Conservation (phyloP, 2,329 filamentous ascomycete genomes). For the Hymenotorrendiella dingleyae region DNA sequence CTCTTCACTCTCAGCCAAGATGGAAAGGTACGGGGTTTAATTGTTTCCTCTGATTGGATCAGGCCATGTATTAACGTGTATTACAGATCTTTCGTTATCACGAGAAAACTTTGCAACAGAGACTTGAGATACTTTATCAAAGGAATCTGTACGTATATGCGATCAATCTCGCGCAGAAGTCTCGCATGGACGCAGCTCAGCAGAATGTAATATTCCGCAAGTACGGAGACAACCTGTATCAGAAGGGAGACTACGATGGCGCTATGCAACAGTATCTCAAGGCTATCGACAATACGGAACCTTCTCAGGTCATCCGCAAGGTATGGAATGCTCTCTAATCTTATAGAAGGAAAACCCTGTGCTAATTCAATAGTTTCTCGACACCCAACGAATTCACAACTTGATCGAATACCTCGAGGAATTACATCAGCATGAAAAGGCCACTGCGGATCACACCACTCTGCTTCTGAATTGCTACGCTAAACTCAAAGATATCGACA, state of each 20-base stretch:
- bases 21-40: conserved; percentile 63
- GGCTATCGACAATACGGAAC: conserved; percentile 92
- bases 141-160: conserved; percentile 88
- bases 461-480: conserved; percentile 94
- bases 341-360: too few relatives aligned
- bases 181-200: conserved; percentile 70
- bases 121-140: conserved; percentile 88
- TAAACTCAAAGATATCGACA: conserved; percentile 94
- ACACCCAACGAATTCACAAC: conserved; percentile 96
- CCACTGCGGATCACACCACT: conserved; percentile 92
- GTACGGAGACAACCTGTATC: conserved; percentile 91
- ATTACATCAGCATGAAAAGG: conserved; percentile 86
- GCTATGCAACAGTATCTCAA: conserved; percentile 99
- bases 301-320: conserved; percentile 92
- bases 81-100: conserved; percentile 80
- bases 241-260: conserved; percentile 91
- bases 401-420: conserved; percentile 96
- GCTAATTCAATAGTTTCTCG: conserved; percentile 63
- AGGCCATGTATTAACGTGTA: conserved; percentile 21
- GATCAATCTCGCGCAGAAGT: conserved; percentile 87
- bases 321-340: too few relatives aligned
- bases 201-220: conserved; percentile 89
- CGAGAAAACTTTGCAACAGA: conserved; percentile 84
- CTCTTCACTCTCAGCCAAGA: conserved; percentile 86
- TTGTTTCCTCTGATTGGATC: background rate